Conservation (phyloP, 768 basidiomycete species). For the Gloeostereum incarnatum region DNA sequence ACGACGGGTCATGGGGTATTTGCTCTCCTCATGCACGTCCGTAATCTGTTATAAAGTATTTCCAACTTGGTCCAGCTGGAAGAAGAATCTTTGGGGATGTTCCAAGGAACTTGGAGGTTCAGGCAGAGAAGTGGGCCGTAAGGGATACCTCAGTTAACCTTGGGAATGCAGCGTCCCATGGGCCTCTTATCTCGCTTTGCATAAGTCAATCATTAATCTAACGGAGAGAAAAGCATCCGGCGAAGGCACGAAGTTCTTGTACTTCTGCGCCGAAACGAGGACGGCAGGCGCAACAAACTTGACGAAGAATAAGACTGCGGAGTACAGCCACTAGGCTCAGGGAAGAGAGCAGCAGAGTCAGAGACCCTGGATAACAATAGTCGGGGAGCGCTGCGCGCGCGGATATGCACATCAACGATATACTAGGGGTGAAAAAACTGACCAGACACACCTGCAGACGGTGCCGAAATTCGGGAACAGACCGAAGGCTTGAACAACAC, state of each 20-base stretch:
- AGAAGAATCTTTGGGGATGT: neutral
- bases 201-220: conserved; percentile 5
- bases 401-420: neutral
- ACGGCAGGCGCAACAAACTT: conserved; percentile 68
- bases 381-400: conserved; percentile 33
- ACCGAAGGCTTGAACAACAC: conserved; percentile 80
- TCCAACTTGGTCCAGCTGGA: too few species aligned
- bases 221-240: conserved; percentile 6
- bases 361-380: conserved; percentile 31
- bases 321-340: conserved; percentile 43
- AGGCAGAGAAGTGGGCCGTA: neutral
- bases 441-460: conserved; percentile 53
- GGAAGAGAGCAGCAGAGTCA: conserved; percentile 44
- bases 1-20: too few species aligned
- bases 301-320: conserved; percentile 39
- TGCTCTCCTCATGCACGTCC: too few species aligned
- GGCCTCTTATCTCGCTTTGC: conserved; percentile 82
- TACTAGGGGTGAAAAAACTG: conserved; percentile 3
- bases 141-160: conserved; percentile 37
- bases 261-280: conserved; percentile 78
- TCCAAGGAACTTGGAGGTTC: neutral
- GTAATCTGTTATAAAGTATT: too few species aligned
- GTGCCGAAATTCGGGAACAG: conserved; percentile 69
- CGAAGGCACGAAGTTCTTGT: conserved; percentile 61
- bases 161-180: conserved; percentile 86